Conservation (phyloP, 2,329 filamentous ascomycete species). For the Aphanocladium album region DNA sequence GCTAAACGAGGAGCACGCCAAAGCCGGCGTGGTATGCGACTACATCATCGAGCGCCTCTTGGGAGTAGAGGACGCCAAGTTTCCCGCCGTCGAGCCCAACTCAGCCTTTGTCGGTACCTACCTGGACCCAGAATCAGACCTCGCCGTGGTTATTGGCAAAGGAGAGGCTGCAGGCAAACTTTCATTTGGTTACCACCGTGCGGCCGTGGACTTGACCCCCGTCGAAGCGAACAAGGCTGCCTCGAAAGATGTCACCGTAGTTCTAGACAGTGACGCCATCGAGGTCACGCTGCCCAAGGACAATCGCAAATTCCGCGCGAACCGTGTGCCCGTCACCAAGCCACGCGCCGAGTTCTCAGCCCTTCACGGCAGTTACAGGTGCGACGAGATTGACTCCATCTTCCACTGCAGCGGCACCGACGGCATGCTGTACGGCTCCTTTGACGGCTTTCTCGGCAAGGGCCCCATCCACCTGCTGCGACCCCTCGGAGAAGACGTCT, state of each 20-base stretch:
- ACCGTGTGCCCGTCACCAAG: background rate
- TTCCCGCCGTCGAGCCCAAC: constrained; percentile 11
- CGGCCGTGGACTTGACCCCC: constrained; percentile 21
- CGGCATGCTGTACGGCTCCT: constrained; percentile 36
- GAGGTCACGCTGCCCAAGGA: constrained; percentile 24
- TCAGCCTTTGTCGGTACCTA: constrained; percentile 30
- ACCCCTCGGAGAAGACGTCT: constrained; percentile 34
- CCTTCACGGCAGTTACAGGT: constrained; percentile 29
- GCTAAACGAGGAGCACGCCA: constrained; percentile 33
- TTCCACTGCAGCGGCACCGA: constrained; percentile 30
- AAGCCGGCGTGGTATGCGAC: constrained; percentile 22
- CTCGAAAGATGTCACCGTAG: constrained; percentile 21
- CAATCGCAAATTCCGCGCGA: constrained; percentile 7
- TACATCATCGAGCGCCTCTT: constrained; percentile 28
- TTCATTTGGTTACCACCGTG: constrained; percentile 25
- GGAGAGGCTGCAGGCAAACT: constrained; percentile 22
- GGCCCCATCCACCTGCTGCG: constrained; percentile 33
- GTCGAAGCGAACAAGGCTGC: constrained; percentile 18
- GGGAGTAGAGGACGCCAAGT: constrained; percentile 18
- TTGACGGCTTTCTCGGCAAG: constrained; percentile 36
- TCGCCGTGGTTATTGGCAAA: constrained; percentile 26
- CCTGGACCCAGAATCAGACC: constrained; percentile 31
- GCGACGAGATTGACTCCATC: constrained; percentile 30
- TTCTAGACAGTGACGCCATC: constrained; percentile 26
- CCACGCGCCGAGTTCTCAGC: constrained; percentile 20